Evolutionary conservation across 2,329 filamentous ascomycete genomes (phyloP).

Genomic region (Epichloe coenophiala): DNA sequence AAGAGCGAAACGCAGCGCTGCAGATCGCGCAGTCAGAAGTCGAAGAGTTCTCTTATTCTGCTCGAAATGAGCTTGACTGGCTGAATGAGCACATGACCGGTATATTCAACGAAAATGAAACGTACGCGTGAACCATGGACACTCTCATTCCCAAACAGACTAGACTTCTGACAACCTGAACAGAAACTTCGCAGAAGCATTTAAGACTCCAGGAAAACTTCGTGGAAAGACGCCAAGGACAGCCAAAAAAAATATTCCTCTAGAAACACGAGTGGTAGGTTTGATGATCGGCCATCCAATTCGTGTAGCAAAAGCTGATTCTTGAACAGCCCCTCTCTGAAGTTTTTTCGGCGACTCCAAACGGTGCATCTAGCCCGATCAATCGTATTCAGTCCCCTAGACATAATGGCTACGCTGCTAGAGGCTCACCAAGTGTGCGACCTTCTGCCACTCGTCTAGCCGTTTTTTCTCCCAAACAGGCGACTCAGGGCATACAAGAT

Average conservation of each 20-base stretch:
- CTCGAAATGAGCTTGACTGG: slow-evolving; percentile 92
- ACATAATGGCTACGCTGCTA: slow-evolving; percentile 41
- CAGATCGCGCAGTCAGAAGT: slow-evolving; percentile 68
- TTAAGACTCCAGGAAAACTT: slow-evolving; percentile 81
- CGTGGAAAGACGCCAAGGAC: slow-evolving; percentile 71
- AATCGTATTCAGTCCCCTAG: slow-evolving; percentile 40
- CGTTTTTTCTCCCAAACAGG: slow-evolving; percentile 17
- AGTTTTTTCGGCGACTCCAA: slow-evolving; percentile 40
- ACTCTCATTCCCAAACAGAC: neutral
- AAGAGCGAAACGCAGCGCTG: slow-evolving; percentile 67
- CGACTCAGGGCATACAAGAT: slow-evolving; percentile 27
- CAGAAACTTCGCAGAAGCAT: slow-evolving; percentile 87
- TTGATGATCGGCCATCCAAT: slow-evolving; percentile 9
- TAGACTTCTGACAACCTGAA: slow-evolving; percentile 6
- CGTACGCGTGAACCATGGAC: slow-evolving; percentile 38
- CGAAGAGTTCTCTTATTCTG: slow-evolving; percentile 87
- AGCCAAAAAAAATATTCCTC: slow-evolving; percentile 42
- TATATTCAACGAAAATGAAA: slow-evolving; percentile 74
- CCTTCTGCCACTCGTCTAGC: slow-evolving; percentile 17
- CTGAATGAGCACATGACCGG: slow-evolving; percentile 97
- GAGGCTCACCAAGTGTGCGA: slow-evolving; percentile 21
- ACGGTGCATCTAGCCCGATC: slow-evolving; percentile 38
- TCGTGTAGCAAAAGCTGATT: slow-evolving; percentile 12
- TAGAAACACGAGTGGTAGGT: slow-evolving; percentile 51
- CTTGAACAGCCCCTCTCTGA: slow-evolving; percentile 41